A percentile compares a stretch with the other conserved stretches of the same genome.
These are phyloP conservation scores for Lichtheimia corymbifera DNA, from an alignment of 371 early-diverging fungal genomes.

Conservation along the genomic window DNA sequence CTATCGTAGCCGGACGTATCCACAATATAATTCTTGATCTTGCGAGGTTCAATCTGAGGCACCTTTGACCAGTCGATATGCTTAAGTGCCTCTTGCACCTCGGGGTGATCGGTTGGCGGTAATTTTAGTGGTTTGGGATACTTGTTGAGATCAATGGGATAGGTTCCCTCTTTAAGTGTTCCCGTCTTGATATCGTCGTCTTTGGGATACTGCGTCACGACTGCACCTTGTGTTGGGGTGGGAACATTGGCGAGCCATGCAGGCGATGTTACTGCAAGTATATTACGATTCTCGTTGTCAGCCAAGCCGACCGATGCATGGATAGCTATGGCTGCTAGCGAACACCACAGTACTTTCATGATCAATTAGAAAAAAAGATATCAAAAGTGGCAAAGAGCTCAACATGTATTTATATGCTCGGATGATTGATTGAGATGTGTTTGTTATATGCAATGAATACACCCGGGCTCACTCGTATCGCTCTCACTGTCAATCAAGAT, in stretches of 20 bases:
- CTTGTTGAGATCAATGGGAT: slow-evolving; percentile 15
- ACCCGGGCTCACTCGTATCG: no score
- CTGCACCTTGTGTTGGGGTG: slow-evolving; percentile 17
- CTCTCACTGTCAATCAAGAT: no score
- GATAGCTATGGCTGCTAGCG: not conserved
- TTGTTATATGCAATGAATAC: no score
- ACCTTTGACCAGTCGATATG: slow-evolving; percentile 51
- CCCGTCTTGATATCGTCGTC: slow-evolving; percentile 24
- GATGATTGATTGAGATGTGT: no score
- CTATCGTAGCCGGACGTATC: slow-evolving; percentile 24
- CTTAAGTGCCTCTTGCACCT: slow-evolving; percentile 46
- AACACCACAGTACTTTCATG: no score
- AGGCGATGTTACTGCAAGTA: slow-evolving; percentile 30
- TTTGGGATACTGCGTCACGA: slow-evolving; percentile 19
- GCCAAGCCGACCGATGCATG: not conserved
- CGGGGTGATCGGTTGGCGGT: slow-evolving; percentile 39
- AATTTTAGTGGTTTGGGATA: slow-evolving; percentile 33
- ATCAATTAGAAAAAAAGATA: no score
- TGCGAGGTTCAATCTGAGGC: slow-evolving; percentile 32
- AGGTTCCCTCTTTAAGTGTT: slow-evolving; percentile 13
- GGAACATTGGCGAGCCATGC: slow-evolving; percentile 30
- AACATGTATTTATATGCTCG: no score
- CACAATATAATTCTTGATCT: slow-evolving; percentile 24
- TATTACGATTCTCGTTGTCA: no score
- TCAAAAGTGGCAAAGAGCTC: no score